Base-by-base conservation (phyloP, 176 grass and related monocot genomes). In the Poa pratensis region DNA sequence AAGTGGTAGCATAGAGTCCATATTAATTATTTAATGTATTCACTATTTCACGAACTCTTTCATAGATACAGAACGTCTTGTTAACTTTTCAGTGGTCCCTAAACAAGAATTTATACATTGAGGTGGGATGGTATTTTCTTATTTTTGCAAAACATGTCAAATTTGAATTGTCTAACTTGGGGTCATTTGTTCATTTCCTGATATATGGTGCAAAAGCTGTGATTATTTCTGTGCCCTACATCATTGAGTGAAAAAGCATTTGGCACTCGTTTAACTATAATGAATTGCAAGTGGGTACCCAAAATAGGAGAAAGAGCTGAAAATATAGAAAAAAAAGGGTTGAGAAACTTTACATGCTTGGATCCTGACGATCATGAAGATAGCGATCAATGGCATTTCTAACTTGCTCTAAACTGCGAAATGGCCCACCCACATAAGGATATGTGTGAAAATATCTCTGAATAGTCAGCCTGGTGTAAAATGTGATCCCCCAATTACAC, bases 381-480 rank as follows among this genome's bases (percentile, higher is more conserved):
- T 46, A 72, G 69, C 69, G 69, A 72, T 72, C 69, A 26, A 46
- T 72, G 40, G 69, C 40, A 72, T 45, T 22, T 9, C 5, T 42
- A 46, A 23, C 69, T 72, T 72, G 20, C 5, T 72, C 39, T 24
- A 45, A 72, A 39, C 40, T 72, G 11, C 24, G 5, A 72, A 46
- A 72, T 45, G 69, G 69, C 39, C 69, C 69, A 6, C 40, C 69
- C 39, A 72, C 69, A n/a, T 46, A 20, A 46, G 69, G 69, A 46
- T 72, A 72, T 24, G 69, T 45, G 20, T 11, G n/a, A 39, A 72
- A 45, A 46, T 45, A 24, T 46, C 69, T 39, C n/a, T 0, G 5
- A 46, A 45, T 20, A 46, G 45, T 39, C 1, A 72, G 15, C 39
- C 69, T 72, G n/a, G 40, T 72, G 69, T 72, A 72, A 72, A 72